Base-by-base conservation (phyloP, 345 rosid genomes). In the Rhizophora apiculata region DNA sequence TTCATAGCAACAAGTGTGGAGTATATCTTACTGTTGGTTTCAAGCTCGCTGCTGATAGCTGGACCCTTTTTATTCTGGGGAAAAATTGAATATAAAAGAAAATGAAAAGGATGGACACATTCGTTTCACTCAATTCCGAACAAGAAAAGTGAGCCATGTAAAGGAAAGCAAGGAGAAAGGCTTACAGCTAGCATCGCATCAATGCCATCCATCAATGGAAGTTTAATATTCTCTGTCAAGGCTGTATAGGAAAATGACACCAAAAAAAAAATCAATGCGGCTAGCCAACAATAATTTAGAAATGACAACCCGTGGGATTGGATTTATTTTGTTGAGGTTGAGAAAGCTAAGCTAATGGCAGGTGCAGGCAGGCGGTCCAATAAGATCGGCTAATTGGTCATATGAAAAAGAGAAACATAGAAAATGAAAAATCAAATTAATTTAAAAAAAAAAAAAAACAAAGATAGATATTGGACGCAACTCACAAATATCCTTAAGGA, bases 181-280 rank as follows among this genome's bases (percentile, higher is more conserved):
- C 81, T 84, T 81, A 86, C 87, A 39, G 63, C 72, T 70, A 68
- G 56, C 60, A 84, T 68, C 56, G 68, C 78, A 75, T 79, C 87
- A 57, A 88, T 52, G 54, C 96, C 92, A 80, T 86, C 93, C 88
- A 93, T 76, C 60, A 68, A n/a, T 29, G 97, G 98, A 46, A 79
- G 90, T 63, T 82, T 74, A 32, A 86, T 79, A 69, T 46, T 78
- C 76, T 79, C 83, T 66, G 69, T 52, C 11, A 74, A 80, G 74
- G 69, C 96, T 86, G 86, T 2, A 51, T 11, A 53, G 46, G 37
- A 32, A 62, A 60, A 24, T 15, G 29, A 8, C 58, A 43, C 6
- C 5, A 31, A 31, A 6, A 37, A 58, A 39, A 15, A 10, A 39
- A 39, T 43, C 19, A 11, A 43, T 11, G 18, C 5, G 4, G 18